Evolutionary conservation across 495 filamentous ascomycete species (phyloP).

Genomic region (Polyplosphaeria fusca): DNA sequence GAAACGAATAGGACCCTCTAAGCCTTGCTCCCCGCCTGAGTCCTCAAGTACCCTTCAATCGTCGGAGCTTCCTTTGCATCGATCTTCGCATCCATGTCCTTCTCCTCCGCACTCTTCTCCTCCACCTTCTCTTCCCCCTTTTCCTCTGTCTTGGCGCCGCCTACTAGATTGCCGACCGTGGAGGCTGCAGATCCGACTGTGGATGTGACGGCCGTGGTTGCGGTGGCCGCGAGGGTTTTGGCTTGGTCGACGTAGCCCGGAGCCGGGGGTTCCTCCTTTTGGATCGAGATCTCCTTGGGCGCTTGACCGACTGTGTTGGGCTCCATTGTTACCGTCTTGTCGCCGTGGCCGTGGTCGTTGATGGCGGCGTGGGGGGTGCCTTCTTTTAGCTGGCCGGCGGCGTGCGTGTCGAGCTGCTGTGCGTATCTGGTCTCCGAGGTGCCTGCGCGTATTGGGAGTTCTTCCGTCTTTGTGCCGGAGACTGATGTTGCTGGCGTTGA

Average conservation of each 20-base stretch:
- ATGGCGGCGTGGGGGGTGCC: slow-evolving; percentile 37
- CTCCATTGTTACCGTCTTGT: slow-evolving; percentile 42
- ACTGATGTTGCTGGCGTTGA: neutral
- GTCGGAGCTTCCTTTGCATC: slow-evolving; percentile 31
- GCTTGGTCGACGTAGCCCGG: slow-evolving; percentile 36
- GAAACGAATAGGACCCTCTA: no score
- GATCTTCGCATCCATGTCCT: slow-evolving; percentile 34
- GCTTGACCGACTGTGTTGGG: slow-evolving; percentile 44
- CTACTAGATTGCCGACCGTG: slow-evolving; percentile 1
- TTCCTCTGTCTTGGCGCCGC: slow-evolving; percentile 24
- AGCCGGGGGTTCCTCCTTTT: slow-evolving; percentile 21
- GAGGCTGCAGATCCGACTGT: slow-evolving; percentile 23
- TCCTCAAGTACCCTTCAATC: slow-evolving; percentile 43
- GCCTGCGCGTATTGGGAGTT: slow-evolving; percentile 25
- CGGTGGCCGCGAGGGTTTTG: slow-evolving; percentile 30
- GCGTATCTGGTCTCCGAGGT: slow-evolving; percentile 37
- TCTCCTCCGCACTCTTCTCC: slow-evolving; percentile 20
- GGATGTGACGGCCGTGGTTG: slow-evolving; percentile 19
- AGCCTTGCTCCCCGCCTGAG: slow-evolving; percentile 26
- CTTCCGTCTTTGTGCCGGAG: neutral
- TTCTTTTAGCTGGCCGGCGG: slow-evolving; percentile 35
- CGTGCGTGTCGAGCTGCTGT: slow-evolving; percentile 42
- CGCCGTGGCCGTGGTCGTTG: slow-evolving; percentile 37
- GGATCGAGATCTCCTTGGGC: slow-evolving; percentile 38
- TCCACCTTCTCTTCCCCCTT: slow-evolving; percentile 21